Evolutionary conservation across 2,329 filamentous ascomycete genomes (phyloP).

Genomic region (Botrytis byssoidea): DNA sequence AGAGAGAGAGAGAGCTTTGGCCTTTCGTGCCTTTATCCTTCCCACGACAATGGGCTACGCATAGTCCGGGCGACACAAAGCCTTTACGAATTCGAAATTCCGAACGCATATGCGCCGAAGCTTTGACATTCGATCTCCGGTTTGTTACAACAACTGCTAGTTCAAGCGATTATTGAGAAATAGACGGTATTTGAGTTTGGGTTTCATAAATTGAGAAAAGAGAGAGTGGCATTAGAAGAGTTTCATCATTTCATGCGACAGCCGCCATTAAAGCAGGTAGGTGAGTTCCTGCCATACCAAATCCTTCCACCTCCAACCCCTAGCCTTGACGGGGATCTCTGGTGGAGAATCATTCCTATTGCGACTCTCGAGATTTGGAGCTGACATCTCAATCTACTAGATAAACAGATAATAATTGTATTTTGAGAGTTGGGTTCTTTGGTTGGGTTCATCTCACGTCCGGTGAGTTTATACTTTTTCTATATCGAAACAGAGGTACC

Average conservation of each 20-base stretch:
- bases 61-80: conserved; percentile 36
- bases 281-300: neutral
- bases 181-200: conserved; percentile 30
- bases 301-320: neutral
- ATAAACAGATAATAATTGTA: conserved; percentile 26
- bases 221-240: conserved; percentile 19
- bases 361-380: neutral
- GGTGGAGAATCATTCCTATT: neutral
- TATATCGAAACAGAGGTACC: neutral
- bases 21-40: conserved; percentile 24
- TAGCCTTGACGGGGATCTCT: neutral
- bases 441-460: conserved; percentile 10
- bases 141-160: conserved; percentile 29
- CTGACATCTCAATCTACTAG: conserved; percentile 9
- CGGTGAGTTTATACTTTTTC: conserved; percentile 19
- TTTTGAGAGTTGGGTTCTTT: neutral
- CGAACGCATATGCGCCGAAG: conserved; percentile 30
- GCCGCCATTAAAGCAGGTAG: conserved; percentile 31
- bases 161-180: conserved; percentile 20
- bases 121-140: conserved; percentile 27
- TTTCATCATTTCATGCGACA: conserved; percentile 24
- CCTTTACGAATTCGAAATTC: conserved; percentile 26
- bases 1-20: conserved; percentile 21
- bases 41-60: conserved; percentile 37
- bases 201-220: conserved; percentile 27